These are phyloP conservation scores for Colletotrichum falcatum DNA, from an alignment of 2,329 filamentous ascomycete species.

Conservation along the genomic window DNA sequence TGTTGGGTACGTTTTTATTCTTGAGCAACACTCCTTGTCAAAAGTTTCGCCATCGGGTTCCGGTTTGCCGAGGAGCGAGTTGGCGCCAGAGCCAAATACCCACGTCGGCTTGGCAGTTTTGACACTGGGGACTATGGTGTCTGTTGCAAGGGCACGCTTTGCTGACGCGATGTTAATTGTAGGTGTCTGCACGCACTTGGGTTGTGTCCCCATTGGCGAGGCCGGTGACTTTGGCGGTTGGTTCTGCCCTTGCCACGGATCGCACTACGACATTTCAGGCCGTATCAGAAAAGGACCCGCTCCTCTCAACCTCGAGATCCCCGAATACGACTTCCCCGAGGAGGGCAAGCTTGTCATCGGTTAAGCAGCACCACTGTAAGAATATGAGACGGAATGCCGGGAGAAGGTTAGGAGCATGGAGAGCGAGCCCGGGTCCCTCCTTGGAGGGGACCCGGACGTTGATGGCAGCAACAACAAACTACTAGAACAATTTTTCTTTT, in stretches of 20 bases:
- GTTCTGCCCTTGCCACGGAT: slow-evolving; percentile 99
- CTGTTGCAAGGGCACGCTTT: neutral
- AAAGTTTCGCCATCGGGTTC: neutral
- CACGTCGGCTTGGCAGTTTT: neutral
- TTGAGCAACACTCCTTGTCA: neutral
- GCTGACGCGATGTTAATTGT: slow-evolving; percentile 43
- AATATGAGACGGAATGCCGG: slow-evolving; percentile 33
- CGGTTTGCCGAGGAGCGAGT: neutral
- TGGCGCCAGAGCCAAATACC: neutral
- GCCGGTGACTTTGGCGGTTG: slow-evolving; percentile 97
- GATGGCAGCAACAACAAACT: slow-evolving; percentile 36
- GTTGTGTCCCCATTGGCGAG: slow-evolving; percentile 99
- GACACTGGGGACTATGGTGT: neutral
- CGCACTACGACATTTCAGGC: slow-evolving; percentile 99
- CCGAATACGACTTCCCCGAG: slow-evolving; percentile 90
- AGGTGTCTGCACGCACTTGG: slow-evolving; percentile 99
- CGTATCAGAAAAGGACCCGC: slow-evolving; percentile 98
- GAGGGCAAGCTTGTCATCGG: slow-evolving; percentile 92
- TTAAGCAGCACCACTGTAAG: slow-evolving; percentile 65
- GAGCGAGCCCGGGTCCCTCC: slow-evolving; percentile 12
- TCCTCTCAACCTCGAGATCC: slow-evolving; percentile 96
- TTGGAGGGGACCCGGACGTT: slow-evolving; percentile 15
- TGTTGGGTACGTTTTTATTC: slow-evolving; percentile 79
- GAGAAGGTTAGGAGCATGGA: neutral
- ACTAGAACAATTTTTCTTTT: slow-evolving; percentile 37